Evolutionary conservation across 495 filamentous ascomycete genomes (phyloP).

Genomic region (Penicillium psychrofluorescens): DNA sequence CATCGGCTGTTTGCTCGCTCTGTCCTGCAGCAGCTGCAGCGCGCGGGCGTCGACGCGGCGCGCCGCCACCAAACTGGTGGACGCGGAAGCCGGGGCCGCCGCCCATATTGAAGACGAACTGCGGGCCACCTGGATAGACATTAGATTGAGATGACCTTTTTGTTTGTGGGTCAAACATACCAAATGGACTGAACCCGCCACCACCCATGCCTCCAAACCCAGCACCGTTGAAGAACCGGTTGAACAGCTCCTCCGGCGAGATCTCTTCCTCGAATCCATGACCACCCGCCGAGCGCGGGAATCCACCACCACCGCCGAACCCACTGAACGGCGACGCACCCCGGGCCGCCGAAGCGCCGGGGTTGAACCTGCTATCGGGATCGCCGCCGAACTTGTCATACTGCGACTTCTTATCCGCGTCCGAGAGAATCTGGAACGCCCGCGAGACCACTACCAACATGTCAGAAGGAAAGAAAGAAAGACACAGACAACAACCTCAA

Average conservation of each 20-base stretch:
- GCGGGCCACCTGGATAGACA: constrained; percentile 53
- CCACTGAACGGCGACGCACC: constrained; percentile 59
- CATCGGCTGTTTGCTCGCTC: constrained; percentile 41
- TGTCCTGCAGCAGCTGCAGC: constrained; percentile 49
- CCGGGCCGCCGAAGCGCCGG: constrained; percentile 35
- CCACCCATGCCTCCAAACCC: constrained; percentile 44
- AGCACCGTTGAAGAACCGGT: constrained; percentile 76
- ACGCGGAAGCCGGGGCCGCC: constrained; percentile 76
- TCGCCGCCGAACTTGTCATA: constrained; percentile 87
- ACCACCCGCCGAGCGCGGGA: constrained; percentile 43
- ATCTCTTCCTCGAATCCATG: constrained; percentile 82
- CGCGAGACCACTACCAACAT: constrained; percentile 67
- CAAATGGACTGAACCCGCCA: constrained; percentile 56
- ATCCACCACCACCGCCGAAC: constrained; percentile 54
- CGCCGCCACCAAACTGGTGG: constrained; percentile 73
- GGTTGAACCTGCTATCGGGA: constrained; percentile 77
- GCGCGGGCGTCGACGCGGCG: constrained; percentile 62
- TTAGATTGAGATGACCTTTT: not conserved
- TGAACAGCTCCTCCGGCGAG: constrained; percentile 92
- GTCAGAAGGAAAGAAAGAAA: not conserved
- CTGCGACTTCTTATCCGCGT: constrained; percentile 81
- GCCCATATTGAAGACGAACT: constrained; percentile 88
- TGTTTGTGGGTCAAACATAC: constrained; percentile 21
- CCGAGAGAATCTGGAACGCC: constrained; percentile 88
- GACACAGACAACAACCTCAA: not conserved